These are phyloP conservation scores for Sphaceloma murrayae DNA, from an alignment of 2,329 filamentous ascomycete genomes.

Conservation along the genomic window DNA sequence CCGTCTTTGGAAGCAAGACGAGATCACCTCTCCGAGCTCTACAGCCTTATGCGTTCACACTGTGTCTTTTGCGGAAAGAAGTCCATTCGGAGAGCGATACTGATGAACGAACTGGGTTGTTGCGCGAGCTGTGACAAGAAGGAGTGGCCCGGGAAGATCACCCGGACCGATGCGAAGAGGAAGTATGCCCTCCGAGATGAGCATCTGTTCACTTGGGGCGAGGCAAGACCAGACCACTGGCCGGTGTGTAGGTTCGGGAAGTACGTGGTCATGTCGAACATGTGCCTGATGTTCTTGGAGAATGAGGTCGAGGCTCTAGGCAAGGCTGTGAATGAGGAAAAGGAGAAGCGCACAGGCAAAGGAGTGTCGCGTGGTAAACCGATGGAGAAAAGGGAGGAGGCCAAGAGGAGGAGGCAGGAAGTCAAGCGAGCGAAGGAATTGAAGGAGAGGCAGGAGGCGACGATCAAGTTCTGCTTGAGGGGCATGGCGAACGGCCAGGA, in stretches of 20 bases:
- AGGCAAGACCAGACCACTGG: conserved; percentile 6
- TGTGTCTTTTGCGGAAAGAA: conserved; percentile 29
- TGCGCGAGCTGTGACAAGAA: conserved; percentile 25
- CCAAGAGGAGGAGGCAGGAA: conserved; percentile 14
- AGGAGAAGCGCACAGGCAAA: too few relatives aligned
- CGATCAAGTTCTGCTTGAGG: neutral
- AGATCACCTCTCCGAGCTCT: conserved; percentile 18
- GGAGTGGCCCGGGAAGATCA: conserved; percentile 27
- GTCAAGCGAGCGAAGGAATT: conserved; percentile 18
- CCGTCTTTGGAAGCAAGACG: conserved; percentile 4
- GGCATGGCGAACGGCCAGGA: too few relatives aligned
- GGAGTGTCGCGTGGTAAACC: too few relatives aligned
- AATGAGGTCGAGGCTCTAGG: conserved; percentile 23
- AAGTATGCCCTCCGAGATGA: conserved; percentile 22
- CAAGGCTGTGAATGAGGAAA: conserved; percentile 20
- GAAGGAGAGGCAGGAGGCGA: neutral
- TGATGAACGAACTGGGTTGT: conserved; percentile 26
- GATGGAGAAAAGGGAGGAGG: conserved; percentile 18
- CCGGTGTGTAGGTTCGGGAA: conserved; percentile 23
- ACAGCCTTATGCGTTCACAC: conserved; percentile 22
- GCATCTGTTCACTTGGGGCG: conserved; percentile 20
- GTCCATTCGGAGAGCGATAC: conserved; percentile 22
- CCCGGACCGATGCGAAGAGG: conserved; percentile 24
- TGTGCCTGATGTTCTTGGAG: conserved; percentile 25
- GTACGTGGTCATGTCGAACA: conserved; percentile 20